Base-by-base conservation (phyloP, 306 rosid species). In the Vachellia collinsii region DNA sequence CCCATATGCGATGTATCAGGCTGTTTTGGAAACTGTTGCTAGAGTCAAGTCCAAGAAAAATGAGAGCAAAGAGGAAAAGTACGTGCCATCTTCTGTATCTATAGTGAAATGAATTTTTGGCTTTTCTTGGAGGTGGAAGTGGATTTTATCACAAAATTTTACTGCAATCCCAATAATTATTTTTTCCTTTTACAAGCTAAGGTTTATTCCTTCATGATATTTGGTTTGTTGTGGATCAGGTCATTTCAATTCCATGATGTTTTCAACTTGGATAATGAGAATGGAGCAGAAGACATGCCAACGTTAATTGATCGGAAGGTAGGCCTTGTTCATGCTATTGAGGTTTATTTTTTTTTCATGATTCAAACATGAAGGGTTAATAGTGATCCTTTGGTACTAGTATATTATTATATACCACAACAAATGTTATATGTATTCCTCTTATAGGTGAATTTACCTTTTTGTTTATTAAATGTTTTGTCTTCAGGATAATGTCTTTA, bases 21-120 rank as follows among this genome's bases (percentile, higher is more conserved):
- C 99, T 53, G 93, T 90, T 81, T 82, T 95, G 90, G 99, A 95
- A 90, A 95, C 99, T 19, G 97, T 95, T 66, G 99, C 99, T 68
- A 87, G 99, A 95, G 98, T 95, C 59, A 93, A 61, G 83, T 41
- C 94, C 79, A 93, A 95, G 93, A 95, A 93, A 83, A 95, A 95
- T 79, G 99, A 95, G 59, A 89, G 89, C 79, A 89, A 93, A 87
- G 99, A 95, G 83, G 98, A 95, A 72, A 92, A 95, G 98, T 95
- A 92, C 54, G 93, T 81, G 44, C 76, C 82, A 82, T 80, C 86
- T 85, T 83, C 44, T 71, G 44, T 70, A 70, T 83, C 44, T 74
- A 44, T 67, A 67, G 7, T 59, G 53, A 77, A 80, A 72, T 76
- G 68, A 77, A 68, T 68, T 76, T 20, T 29, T 70, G 20, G 56